Percentiles rank a stretch among this genome's conserved stretches.
Evolutionary conservation across 2,329 filamentous ascomycete genomes (phyloP).

Genomic region (Beauveria sp.): DNA sequence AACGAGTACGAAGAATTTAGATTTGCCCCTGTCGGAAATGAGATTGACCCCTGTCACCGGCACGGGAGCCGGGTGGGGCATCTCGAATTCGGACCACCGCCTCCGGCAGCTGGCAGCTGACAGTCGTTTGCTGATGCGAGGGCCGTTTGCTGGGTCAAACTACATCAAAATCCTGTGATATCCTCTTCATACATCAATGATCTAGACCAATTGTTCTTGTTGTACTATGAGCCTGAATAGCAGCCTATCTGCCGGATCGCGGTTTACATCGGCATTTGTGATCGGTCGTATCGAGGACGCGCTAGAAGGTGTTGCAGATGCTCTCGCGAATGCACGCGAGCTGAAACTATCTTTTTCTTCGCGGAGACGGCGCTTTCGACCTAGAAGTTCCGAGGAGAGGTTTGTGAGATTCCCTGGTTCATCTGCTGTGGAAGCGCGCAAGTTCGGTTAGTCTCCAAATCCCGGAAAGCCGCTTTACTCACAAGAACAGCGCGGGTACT

Average conservation of each 20-base stretch:
- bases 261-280: slow-evolving; percentile 16
- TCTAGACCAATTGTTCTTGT: neutral
- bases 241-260: neutral
- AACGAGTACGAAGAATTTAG: slow-evolving; percentile 2
- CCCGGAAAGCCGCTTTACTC: neutral
- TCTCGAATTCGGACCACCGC: slow-evolving; percentile 7
- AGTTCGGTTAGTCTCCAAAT: slow-evolving; percentile 38
- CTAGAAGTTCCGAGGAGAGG: slow-evolving; percentile 8
- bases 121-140: neutral
- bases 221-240: neutral
- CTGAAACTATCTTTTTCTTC: slow-evolving; percentile 19
- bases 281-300: slow-evolving; percentile 30
- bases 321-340: slow-evolving; percentile 16
- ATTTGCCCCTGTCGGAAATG: neutral
- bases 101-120: neutral
- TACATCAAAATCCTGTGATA: neutral
- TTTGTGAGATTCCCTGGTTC: slow-evolving; percentile 40
- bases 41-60: neutral
- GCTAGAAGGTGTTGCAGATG: slow-evolving; percentile 23
- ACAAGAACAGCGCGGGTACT: slow-evolving; percentile 43
- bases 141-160: neutral
- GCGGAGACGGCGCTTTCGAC: slow-evolving; percentile 12
- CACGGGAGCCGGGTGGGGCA: slow-evolving; percentile 4
- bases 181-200: neutral
- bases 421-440: slow-evolving; percentile 38